phyloP scores from a whole-genome alignment of 768 basidiomycete genomes.

The Termitomyces sp. region DNA sequence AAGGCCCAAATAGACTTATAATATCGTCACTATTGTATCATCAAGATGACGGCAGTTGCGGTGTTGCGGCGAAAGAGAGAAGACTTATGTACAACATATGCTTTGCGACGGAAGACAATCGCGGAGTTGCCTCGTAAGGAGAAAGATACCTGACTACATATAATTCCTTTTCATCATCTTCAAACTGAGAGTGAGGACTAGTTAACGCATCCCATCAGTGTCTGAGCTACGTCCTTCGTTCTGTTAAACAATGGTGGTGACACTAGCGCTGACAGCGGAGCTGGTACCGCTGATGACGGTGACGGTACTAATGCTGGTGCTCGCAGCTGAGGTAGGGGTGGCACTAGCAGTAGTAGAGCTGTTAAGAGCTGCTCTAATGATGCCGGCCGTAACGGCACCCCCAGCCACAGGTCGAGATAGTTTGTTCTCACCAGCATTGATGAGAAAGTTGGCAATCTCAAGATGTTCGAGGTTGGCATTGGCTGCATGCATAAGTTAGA shows the following conservation, averaged over 20 bases:
- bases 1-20: too few species aligned
- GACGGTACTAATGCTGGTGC: neutral
- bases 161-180: neutral
- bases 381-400: constrained; percentile 6
- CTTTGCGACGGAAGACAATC: neutral
- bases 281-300: neutral
- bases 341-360: neutral
- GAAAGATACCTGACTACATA: too few species aligned
- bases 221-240: neutral
- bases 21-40: neutral
- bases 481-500: neutral
- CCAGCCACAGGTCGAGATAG: constrained; percentile 11
- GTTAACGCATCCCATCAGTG: neutral
- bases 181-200: neutral
- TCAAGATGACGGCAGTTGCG: neutral
- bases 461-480: constrained; percentile 1
- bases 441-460: constrained; percentile 4
- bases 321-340: neutral
- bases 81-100: neutral
- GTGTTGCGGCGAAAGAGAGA: too few species aligned
- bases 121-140: neutral
- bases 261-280: neutral
- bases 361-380: constrained; percentile 3
- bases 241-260: neutral
- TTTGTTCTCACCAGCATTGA: constrained; percentile 9